Evolutionary conservation across 2,329 filamentous ascomycete species (phyloP), one percentile per base, ranked within the genome.

Genomic region (Blumeriella jaapii): DNA sequence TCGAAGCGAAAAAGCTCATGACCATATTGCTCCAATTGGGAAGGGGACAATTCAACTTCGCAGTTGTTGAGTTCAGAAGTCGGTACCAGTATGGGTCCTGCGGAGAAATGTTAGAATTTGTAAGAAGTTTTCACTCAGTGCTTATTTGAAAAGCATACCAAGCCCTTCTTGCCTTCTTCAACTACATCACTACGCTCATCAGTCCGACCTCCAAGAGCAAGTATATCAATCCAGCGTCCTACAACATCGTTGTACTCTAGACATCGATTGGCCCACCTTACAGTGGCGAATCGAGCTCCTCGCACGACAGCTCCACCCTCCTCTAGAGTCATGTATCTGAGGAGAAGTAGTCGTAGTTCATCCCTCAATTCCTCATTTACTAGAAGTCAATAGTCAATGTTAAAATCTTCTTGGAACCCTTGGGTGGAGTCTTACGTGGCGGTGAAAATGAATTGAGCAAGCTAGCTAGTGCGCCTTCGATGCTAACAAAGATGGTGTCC

Each of bases 221-320:
- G 67, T 11, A 96, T 71, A 55, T 95, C 76, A 29, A 95, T 82
- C 83, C 85, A 95, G 31, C 91, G 74, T 16, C 76, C 91, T 23
- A 79, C 66, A 7, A 84, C 68, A 51, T 94, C 85, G 13, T 68
- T 68, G 49, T 85, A 95, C 1, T 80, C 73, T 4, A 98, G 64
- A 51, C 85, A 93, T 32, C 83, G 72, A 54, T 96, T 96, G 8
- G 85, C 84, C 67, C 89, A 95, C 39, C 91, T 82, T 6, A 91
- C 78, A 15, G 79, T 79, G 13, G 84, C 79, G 59, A 87, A 91
- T 6, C 83, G 75, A 20, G 82, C 81, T 50, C 81, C 87, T 46
- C 80, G 70, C n/a, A 77, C 63, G 11, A 71, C 63, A n/a, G 63
- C 61, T 2, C 56, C 50, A 5, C 61, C 60, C 11, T 71, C 65